Evolutionary conservation across 805 yeast species (phyloP), one percentile per base, ranked within the genome.

Genomic region (Saturnispora serradocipensis): DNA sequence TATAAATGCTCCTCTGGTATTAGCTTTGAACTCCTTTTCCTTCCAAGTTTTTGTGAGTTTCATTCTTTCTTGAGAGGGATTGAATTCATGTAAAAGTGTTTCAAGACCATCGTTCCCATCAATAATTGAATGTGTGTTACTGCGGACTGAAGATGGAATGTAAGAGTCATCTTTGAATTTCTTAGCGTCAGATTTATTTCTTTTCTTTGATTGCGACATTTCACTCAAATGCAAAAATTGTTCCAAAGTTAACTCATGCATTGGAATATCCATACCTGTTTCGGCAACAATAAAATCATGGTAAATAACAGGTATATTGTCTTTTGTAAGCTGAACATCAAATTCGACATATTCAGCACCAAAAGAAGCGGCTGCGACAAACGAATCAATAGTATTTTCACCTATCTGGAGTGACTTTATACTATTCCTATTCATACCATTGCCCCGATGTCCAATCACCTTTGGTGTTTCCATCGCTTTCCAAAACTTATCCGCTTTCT

Each of bases 261-360:
- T 90, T 3, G 98, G 97, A 47, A 90, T 84, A 69, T 91, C 98
- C 48, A 87, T 88, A 16, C 98, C 98, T 5, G 96, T 82, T 62
- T 91, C 98, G 2, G 96, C 95, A 47, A 91, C 97, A 43, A 88
- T 66, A 63, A 91, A 91, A 64, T 91, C 98, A 66, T 91, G 98
- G 62, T 91, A 91, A 28, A 91, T 86, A 6, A 91, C 98, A 2
- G 98, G 97, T 10, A 88, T 82, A 57, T 74, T 74, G 66, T 91
- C 98, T 63, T 89, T 88, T 15, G 98, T 91, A 58, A 91, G 72
- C 64, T 91, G 98, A 45, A 91, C 98, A 67, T 91, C 98, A 65
- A 91, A 91, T 68, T 91, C 98, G 49, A 91, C 97, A 62, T 91
- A 91, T 2, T 95, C 84, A 1, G 98, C 98, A 40, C 98, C 98